phyloP scores from a whole-genome alignment of 176 grass and related monocot species.

The Eleusine indica region DNA sequence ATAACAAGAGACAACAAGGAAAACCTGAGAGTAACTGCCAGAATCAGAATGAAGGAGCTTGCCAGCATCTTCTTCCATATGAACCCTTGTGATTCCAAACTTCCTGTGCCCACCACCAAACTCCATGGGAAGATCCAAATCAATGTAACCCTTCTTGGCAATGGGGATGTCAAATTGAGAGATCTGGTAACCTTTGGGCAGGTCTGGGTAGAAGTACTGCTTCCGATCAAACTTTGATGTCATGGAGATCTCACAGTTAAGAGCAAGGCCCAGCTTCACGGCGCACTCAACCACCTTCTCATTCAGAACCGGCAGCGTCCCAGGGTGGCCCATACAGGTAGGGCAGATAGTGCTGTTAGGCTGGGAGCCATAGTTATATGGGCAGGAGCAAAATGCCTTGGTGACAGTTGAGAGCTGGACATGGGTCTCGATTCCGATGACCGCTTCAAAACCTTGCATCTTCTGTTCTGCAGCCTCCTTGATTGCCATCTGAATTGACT shows the following conservation, averaged over 20 bases:
- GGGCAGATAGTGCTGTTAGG: slow-evolving; percentile 88
- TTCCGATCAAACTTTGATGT: slow-evolving; percentile 97
- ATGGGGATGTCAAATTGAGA: slow-evolving; percentile 97
- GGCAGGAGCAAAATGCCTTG: slow-evolving; percentile 89
- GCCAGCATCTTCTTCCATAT: slow-evolving; percentile 99
- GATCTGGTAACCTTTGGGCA: slow-evolving; percentile 97
- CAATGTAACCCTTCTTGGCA: slow-evolving; percentile 65
- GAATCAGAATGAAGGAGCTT: slow-evolving; percentile 89
- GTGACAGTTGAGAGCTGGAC: slow-evolving; percentile 78
- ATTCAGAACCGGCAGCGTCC: slow-evolving; percentile 79
- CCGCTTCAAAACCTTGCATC: slow-evolving; percentile 67
- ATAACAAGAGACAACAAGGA: slow-evolving; percentile 9
- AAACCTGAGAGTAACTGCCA: slow-evolving; percentile 82
- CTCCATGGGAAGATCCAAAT: slow-evolving; percentile 89
- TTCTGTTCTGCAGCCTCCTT: slow-evolving; percentile 57
- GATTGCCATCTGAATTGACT: slow-evolving; percentile 52
- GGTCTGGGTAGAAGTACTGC: slow-evolving; percentile 95
- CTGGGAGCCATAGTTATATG: slow-evolving; percentile 68
- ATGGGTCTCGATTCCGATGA: slow-evolving; percentile 96
- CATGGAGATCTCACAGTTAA: slow-evolving; percentile 74
- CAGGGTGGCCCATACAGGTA: slow-evolving; percentile 87
- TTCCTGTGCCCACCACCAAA: slow-evolving; percentile 84
- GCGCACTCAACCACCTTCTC: slow-evolving; percentile 79
- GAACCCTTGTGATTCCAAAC: slow-evolving; percentile 93
- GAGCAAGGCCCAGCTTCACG: slow-evolving; percentile 78